Evolutionary conservation across 2,329 filamentous ascomycete genomes (phyloP).

Genomic region (Botrytis tulipae): DNA sequence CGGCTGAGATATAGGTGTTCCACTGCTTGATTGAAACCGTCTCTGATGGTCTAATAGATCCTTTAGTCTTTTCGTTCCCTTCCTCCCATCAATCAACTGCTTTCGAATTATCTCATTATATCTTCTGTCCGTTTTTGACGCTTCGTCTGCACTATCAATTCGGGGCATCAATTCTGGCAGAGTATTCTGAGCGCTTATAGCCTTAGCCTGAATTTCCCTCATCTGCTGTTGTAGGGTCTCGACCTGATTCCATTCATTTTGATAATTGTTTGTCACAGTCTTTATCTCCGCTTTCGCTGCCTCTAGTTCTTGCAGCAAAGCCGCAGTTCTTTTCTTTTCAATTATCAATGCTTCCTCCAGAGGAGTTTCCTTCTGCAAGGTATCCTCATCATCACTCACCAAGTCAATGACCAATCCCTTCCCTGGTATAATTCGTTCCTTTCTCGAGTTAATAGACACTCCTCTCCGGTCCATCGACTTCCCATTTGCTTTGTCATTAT

Average conservation of each 20-base stretch:
- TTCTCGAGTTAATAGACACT: background rate
- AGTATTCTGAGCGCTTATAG: background rate
- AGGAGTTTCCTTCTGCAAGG: no score
- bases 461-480: background rate
- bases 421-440: background rate
- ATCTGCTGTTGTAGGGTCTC: background rate
- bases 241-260: constrained; percentile 1
- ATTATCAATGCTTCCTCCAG: background rate
- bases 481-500: background rate
- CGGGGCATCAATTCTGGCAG: background rate
- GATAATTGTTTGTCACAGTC: background rate
- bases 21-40: background rate
- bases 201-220: background rate
- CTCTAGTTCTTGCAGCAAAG: background rate
- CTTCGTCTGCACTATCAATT: background rate
- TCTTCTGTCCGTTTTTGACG: background rate
- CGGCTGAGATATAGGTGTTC: background rate
- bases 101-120: background rate
- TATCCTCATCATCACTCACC: constrained; percentile 8
- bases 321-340: background rate
- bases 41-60: background rate
- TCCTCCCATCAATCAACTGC: background rate
- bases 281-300: background rate
- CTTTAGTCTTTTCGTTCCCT: background rate
- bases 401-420: constrained; percentile 9